A percentile compares a stretch with the other conserved stretches of the same genome.
phyloP scores from a whole-genome alignment of 148 eudicot species.

The Vaccinium macrocarpon region DNA sequence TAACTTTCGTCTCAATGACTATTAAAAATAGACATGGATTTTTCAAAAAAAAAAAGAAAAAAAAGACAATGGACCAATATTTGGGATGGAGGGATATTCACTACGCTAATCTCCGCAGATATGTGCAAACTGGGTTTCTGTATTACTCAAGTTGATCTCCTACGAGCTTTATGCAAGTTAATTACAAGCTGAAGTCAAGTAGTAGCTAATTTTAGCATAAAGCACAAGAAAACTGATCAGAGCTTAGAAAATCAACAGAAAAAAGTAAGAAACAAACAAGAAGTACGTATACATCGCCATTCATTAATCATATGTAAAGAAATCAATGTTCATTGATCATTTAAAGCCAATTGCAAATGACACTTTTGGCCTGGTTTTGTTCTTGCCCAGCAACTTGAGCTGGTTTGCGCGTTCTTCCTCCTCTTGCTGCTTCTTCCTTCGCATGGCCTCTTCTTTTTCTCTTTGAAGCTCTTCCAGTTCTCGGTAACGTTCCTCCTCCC shows the following conservation, averaged over 20 bases:
- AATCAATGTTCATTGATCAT: neutral
- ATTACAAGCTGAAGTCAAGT: neutral
- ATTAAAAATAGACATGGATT: too few relatives aligned
- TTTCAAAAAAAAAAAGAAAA: too few relatives aligned
- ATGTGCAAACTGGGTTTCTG: neutral
- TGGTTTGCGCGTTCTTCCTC: too few relatives aligned
- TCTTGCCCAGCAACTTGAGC: too few relatives aligned
- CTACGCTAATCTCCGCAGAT: neutral
- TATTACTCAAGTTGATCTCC: neutral
- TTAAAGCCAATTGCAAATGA: neutral
- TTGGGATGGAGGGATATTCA: neutral
- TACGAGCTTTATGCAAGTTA: neutral
- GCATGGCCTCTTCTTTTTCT: too few relatives aligned
- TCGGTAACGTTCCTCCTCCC: too few relatives aligned
- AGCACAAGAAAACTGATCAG: neutral
- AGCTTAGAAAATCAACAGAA: neutral
- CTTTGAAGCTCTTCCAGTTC: too few relatives aligned
- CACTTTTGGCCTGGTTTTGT: too few relatives aligned
- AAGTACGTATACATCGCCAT: neutral
- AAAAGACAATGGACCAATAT: too few relatives aligned
- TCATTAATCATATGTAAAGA: neutral
- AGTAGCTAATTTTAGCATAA: neutral
- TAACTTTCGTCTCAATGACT: too few relatives aligned
- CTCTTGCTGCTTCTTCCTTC: too few relatives aligned
- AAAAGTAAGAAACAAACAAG: neutral